A percentile compares a stretch with the other conserved stretches of the same genome.
Conservation (phyloP, 768 basidiomycete genomes). For the Boletus sp. region DNA sequence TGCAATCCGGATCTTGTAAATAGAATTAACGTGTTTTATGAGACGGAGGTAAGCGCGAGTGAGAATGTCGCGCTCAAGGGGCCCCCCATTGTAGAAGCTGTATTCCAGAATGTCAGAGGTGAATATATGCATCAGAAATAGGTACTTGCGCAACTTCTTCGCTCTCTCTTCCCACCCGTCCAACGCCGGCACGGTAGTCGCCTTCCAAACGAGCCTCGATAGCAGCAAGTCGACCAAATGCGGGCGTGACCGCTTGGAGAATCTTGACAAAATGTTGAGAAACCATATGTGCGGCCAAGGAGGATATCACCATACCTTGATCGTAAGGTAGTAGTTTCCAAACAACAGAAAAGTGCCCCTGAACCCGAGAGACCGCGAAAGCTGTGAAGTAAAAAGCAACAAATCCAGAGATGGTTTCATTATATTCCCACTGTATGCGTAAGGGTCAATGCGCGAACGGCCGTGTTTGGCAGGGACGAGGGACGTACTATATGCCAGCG, state of each 20-base stretch:
- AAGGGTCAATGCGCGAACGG: not conserved
- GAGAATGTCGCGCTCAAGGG: conserved; percentile 79
- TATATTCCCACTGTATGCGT: conserved; percentile 70
- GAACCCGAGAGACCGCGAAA: conserved; percentile 81
- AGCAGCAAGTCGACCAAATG: conserved; percentile 88
- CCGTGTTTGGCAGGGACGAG: not conserved
- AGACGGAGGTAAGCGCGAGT: conserved; percentile 72
- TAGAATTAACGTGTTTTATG: conserved; percentile 87
- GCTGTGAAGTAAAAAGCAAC: conserved; percentile 87
- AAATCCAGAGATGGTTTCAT: conserved; percentile 92
- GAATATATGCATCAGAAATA: not conserved
- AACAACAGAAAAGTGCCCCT: conserved; percentile 82
- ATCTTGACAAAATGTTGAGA: conserved; percentile 38
- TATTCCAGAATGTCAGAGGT: not conserved
- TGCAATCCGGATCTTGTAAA: conserved; percentile 91
- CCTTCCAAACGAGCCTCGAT: conserved; percentile 87
- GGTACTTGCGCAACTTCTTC: conserved; percentile 86
- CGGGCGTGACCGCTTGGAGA: conserved; percentile 81
- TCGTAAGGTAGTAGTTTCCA: conserved; percentile 84
- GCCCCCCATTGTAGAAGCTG: conserved; percentile 91
- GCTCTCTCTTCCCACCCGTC: conserved; percentile 80
- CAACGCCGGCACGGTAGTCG: conserved; percentile 86
- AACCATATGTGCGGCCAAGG: not conserved
- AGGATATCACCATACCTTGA: conserved; percentile 32
- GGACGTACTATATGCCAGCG: conserved; percentile 82